Evolutionary conservation across 805 yeast species (phyloP).

Genomic region (Ogataea saltuana): DNA sequence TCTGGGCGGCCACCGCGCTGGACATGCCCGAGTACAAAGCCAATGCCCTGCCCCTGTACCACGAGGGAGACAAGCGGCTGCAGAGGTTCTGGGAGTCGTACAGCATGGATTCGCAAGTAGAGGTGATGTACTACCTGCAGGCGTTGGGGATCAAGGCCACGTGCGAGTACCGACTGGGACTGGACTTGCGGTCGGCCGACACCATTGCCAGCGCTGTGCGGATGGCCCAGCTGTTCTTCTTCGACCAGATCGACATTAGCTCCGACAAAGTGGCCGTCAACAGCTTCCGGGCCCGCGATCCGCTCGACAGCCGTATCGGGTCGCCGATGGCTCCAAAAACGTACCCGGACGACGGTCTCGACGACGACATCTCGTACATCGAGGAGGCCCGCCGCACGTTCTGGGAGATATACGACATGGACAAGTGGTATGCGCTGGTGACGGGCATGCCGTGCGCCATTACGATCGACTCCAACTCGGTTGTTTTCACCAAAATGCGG

Average conservation of each 20-base stretch:
- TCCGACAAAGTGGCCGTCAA: slow-evolving; percentile 4
- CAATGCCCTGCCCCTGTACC: slow-evolving; percentile 23
- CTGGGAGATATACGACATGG: slow-evolving; percentile 34
- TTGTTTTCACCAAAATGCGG: slow-evolving; percentile 34
- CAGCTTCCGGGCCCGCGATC: not conserved
- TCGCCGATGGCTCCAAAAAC: not conserved
- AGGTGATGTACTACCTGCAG: slow-evolving; percentile 29
- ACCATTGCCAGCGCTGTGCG: slow-evolving; percentile 31
- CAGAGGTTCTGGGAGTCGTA: slow-evolving; percentile 23
- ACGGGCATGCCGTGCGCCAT: slow-evolving; percentile 35
- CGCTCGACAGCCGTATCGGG: not conserved
- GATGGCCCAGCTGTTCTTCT: slow-evolving; percentile 32
- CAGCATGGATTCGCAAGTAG: slow-evolving; percentile 18
- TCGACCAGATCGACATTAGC: slow-evolving; percentile 33
- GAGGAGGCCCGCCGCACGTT: slow-evolving; percentile 36
- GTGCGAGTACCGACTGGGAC: slow-evolving; percentile 30
- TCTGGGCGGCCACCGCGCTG: slow-evolving; percentile 27
- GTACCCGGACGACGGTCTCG: slow-evolving; percentile 25
- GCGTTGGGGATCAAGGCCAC: slow-evolving; percentile 26
- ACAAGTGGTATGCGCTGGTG: slow-evolving; percentile 36
- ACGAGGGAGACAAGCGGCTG: slow-evolving; percentile 17
- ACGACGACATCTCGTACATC: slow-evolving; percentile 25
- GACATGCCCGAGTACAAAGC: slow-evolving; percentile 21
- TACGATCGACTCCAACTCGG: slow-evolving; percentile 28
- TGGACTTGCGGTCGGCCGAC: slow-evolving; percentile 30